Base-by-base conservation (phyloP, 257 asterid genomes). In the Cynanchum wilfordii region DNA sequence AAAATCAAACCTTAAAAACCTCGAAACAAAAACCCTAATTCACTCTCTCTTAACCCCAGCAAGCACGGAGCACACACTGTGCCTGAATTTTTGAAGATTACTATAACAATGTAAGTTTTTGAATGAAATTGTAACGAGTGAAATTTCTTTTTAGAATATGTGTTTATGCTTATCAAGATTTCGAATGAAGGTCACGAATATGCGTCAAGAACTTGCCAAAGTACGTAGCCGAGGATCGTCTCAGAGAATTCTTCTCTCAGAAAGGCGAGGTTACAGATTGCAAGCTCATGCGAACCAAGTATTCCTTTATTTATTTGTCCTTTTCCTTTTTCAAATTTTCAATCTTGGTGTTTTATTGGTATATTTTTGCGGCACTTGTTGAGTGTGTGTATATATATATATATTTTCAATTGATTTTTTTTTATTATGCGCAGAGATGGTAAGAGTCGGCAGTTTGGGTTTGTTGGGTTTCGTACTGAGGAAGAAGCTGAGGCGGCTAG, bases 201-300 rank as follows among this genome's bases (percentile, higher is more conserved):
- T 90, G 93, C 78, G 97, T 91, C 73, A 93, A 90, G 84, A 90
- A 91, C 80, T 78, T 93, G 84, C 97, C 98, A 1, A 88, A 88
- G 72, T 79, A 89, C 78, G 95, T 75, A 29, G 76, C 87, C 0
- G 96, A 93, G 80, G 96, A 93, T 36, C 90, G 89, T 63, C 93
- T 93, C 44, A 88, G 88, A 74, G 96, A 93, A 3, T 88, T 89
- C 80, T 93, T 93, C 86, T 90, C 98, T 29, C 87, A 81, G 83
- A 90, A 90, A 83, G 98, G 98, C 72, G 97, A 93, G 81, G 94
- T 93, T 54, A 93, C 98, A 4, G 97, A 91, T 76, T 90, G 95
- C 79, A 93, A 87, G 87, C 88, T 93, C 73, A 90, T 90, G 88
- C 96, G 98, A 71, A 93, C 97, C 77, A 84, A 81, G 98, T 93